A percentile compares a stretch with the other conserved stretches of the same genome.
Conservation (phyloP, 2,329 filamentous ascomycete species). For the Trichoderma sp. region DNA sequence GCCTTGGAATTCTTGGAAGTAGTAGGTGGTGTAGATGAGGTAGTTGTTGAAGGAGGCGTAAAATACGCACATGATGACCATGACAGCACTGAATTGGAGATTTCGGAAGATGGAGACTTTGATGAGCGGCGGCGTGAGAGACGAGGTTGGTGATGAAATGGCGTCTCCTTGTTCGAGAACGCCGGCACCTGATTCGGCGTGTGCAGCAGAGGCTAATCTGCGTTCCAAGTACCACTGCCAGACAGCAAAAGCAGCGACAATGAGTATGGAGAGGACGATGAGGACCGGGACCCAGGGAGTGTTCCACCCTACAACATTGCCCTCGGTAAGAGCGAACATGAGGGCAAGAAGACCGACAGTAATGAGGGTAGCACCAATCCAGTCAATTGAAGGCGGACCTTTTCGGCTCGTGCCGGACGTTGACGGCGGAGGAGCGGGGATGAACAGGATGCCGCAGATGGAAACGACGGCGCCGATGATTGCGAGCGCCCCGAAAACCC, state of each 20-base stretch:
- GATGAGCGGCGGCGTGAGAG: conserved; percentile 52
- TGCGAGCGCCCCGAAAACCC: conserved; percentile 64
- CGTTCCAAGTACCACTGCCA: conserved; percentile 54
- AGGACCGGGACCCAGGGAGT: conserved; percentile 60
- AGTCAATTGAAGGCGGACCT: conserved; percentile 51
- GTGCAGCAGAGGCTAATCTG: background rate
- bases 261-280: conserved; percentile 54
- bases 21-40: conserved; percentile 65
- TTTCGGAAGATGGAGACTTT: conserved; percentile 63
- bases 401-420: conserved; percentile 23
- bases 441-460: conserved; percentile 54
- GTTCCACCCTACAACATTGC: conserved; percentile 65
- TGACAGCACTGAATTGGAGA: conserved; percentile 57
- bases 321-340: conserved; percentile 65
- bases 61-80: conserved; percentile 64
- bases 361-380: conserved; percentile 62
- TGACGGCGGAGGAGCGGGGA: conserved; percentile 48
- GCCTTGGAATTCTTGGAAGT: conserved; percentile 65
- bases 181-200: background rate
- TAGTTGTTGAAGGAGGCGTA: conserved; percentile 67
- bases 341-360: conserved; percentile 60
- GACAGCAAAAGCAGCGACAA: conserved; percentile 54
- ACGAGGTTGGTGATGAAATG: background rate
- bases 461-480: conserved; percentile 58
- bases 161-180: background rate